Percentiles rank a stretch among this genome's conserved stretches.
Evolutionary conservation across 129 eudicot genomes (phyloP).

Genomic region (Ambrosia trifida): DNA sequence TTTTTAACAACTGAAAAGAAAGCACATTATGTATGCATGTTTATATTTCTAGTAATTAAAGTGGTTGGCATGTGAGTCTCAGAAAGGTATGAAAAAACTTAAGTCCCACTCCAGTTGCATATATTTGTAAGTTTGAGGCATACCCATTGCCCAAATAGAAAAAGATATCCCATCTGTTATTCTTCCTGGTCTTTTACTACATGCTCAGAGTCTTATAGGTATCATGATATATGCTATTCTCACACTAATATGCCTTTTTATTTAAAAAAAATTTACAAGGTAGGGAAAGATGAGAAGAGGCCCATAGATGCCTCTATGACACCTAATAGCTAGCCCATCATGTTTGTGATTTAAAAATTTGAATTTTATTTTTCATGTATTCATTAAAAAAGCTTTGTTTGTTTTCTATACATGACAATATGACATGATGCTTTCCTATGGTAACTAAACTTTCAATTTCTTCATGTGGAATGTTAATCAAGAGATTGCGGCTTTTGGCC

Average conservation of each 20-base stretch:
- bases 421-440: slow-evolving; percentile 5
- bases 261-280: slow-evolving; percentile 10
- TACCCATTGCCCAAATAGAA: slow-evolving; percentile 74
- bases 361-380: background rate
- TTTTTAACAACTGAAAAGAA: background rate
- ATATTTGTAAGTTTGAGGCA: slow-evolving; percentile 43
- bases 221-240: slow-evolving; percentile 22
- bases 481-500: background rate
- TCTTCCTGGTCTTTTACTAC: slow-evolving; percentile 41
- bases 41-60: slow-evolving; percentile 15
- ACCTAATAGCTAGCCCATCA: slow-evolving; percentile 36
- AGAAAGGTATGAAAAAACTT: slow-evolving; percentile 49
- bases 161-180: slow-evolving; percentile 59
- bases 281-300: background rate
- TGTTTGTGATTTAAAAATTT: slow-evolving; percentile 5
- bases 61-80: slow-evolving; percentile 64
- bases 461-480: background rate
- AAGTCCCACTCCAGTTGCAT: slow-evolving; percentile 57
- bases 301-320: slow-evolving; percentile 34
- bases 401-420: slow-evolving; percentile 5
- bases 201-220: slow-evolving; percentile 15
- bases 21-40: slow-evolving; percentile 19
- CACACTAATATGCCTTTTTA: slow-evolving; percentile 20
- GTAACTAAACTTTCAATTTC: background rate
- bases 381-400: background rate